phyloP scores from a whole-genome alignment of 2,329 filamentous ascomycete genomes.

The Aspergillus uvarum region DNA sequence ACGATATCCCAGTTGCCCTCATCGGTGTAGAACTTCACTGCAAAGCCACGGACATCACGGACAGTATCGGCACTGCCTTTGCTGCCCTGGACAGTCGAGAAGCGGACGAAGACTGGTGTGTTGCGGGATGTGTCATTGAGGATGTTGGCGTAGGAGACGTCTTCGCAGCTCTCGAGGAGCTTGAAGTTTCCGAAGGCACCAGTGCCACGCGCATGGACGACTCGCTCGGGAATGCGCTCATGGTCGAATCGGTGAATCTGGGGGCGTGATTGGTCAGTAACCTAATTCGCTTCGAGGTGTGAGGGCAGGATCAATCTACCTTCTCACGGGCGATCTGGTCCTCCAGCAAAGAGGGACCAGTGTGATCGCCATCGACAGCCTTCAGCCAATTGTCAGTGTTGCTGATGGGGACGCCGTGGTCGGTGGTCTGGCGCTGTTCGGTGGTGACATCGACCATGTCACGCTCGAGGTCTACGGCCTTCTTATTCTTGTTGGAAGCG shows the following conservation, averaged over 20 bases:
- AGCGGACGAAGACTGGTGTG: slow-evolving; percentile 65
- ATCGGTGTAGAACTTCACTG: slow-evolving; percentile 71
- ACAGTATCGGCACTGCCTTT: slow-evolving; percentile 74
- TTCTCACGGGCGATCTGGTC: slow-evolving; percentile 72
- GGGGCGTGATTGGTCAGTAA: neutral
- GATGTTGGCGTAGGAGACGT: slow-evolving; percentile 63
- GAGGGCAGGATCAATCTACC: slow-evolving; percentile 42
- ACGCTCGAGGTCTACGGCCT: slow-evolving; percentile 61
- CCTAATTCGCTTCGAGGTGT: too few relatives aligned
- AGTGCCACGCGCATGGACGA: slow-evolving; percentile 66
- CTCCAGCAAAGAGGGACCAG: slow-evolving; percentile 68
- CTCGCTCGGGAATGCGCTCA: slow-evolving; percentile 66
- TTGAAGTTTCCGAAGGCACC: slow-evolving; percentile 67
- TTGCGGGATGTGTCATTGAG: slow-evolving; percentile 66
- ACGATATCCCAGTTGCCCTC: slow-evolving; percentile 75
- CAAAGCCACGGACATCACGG: slow-evolving; percentile 74
- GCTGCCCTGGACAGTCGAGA: slow-evolving; percentile 72
- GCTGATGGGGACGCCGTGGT: slow-evolving; percentile 71
- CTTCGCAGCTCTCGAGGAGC: slow-evolving; percentile 60
- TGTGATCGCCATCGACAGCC: slow-evolving; percentile 60
- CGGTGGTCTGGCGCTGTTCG: slow-evolving; percentile 66
- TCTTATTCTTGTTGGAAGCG: slow-evolving; percentile 40
- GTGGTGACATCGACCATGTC: slow-evolving; percentile 60
- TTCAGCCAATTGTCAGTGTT: slow-evolving; percentile 78
- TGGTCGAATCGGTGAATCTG: slow-evolving; percentile 68